phyloP scores from a whole-genome alignment of 768 basidiomycete genomes.

The Lactifluus echinatus region DNA sequence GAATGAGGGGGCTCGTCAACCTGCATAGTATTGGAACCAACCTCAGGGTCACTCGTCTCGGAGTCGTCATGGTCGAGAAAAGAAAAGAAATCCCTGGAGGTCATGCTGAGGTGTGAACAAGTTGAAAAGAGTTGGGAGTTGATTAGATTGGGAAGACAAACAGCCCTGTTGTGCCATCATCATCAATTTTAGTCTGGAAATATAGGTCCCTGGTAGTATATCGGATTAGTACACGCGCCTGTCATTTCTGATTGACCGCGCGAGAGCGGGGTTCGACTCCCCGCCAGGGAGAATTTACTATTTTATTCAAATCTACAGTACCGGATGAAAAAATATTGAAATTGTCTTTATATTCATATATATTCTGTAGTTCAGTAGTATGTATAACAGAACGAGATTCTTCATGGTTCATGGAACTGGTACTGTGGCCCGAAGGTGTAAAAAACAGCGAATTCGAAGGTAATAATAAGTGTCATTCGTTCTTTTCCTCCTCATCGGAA shows the following conservation, averaged over 20 bases:
- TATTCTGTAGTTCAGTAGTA: too few species aligned
- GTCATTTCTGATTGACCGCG: constrained; percentile 20
- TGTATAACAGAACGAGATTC: not conserved
- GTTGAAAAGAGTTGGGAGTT: not conserved
- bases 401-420: too few species aligned
- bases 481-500: not conserved
- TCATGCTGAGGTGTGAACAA: constrained; percentile 21
- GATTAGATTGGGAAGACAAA: too few species aligned
- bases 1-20: not conserved
- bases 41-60: constrained; percentile 31
- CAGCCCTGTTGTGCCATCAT: too few species aligned
- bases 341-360: too few species aligned
- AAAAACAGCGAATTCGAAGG: too few species aligned
- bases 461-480: not conserved
- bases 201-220: constrained; percentile 20
- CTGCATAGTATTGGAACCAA: constrained; percentile 19
- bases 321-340: too few species aligned
- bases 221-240: constrained; percentile 23
- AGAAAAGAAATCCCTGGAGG: constrained; percentile 50
- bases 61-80: constrained; percentile 41
- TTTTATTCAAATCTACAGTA: not conserved
- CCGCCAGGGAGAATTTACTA: constrained; percentile 25
- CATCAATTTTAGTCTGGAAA: fast-evolving
- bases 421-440: too few species aligned
- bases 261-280: constrained; percentile 31